phyloP scores from a whole-genome alignment of 2,329 filamentous ascomycete species.

The Sordariomycetes sp. region DNA sequence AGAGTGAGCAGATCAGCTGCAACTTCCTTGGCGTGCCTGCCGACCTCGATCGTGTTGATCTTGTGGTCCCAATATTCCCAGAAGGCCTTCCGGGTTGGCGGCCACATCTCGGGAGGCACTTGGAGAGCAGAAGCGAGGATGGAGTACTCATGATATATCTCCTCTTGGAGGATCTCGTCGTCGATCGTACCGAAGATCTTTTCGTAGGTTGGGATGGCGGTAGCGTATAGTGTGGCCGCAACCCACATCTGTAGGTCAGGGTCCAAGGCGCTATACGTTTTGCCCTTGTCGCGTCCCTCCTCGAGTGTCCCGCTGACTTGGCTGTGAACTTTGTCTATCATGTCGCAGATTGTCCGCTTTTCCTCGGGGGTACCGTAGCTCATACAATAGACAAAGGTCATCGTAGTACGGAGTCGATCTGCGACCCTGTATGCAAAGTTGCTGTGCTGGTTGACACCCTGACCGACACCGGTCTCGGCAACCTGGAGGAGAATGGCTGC shows the following conservation, averaged over 20 bases:
- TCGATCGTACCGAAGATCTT: slow-evolving; percentile 18
- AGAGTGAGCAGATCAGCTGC: slow-evolving; percentile 11
- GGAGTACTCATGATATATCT: slow-evolving; percentile 13
- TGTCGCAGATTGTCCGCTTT: slow-evolving; percentile 17
- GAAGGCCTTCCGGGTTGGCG: slow-evolving; percentile 17
- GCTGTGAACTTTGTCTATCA: slow-evolving; percentile 21
- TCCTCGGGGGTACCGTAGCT: slow-evolving; percentile 19
- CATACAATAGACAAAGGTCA: slow-evolving; percentile 27
- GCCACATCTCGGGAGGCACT: slow-evolving; percentile 23
- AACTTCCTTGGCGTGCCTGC: slow-evolving; percentile 13
- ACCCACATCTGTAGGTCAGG: slow-evolving; percentile 24
- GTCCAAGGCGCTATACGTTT: slow-evolving; percentile 19
- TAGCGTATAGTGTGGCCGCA: slow-evolving; percentile 23
- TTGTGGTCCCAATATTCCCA: slow-evolving; percentile 25
- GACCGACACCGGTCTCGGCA: slow-evolving; percentile 22
- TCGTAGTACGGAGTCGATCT: slow-evolving; percentile 23
- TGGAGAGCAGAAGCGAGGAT: slow-evolving; percentile 12
- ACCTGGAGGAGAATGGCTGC: slow-evolving; percentile 25
- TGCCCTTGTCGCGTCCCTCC: slow-evolving; percentile 8
- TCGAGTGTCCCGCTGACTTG: slow-evolving; percentile 14
- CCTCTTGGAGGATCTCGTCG: slow-evolving; percentile 13
- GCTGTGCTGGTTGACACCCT: slow-evolving; percentile 25
- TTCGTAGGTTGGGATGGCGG: slow-evolving; percentile 20
- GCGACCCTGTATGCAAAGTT: slow-evolving; percentile 22
- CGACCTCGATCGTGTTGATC: slow-evolving; percentile 19